Evolutionary conservation across 2,329 filamentous ascomycete genomes (phyloP), one percentile per base, ranked within the genome.

Genomic region (Coniosporium tulheliwenetii): DNA sequence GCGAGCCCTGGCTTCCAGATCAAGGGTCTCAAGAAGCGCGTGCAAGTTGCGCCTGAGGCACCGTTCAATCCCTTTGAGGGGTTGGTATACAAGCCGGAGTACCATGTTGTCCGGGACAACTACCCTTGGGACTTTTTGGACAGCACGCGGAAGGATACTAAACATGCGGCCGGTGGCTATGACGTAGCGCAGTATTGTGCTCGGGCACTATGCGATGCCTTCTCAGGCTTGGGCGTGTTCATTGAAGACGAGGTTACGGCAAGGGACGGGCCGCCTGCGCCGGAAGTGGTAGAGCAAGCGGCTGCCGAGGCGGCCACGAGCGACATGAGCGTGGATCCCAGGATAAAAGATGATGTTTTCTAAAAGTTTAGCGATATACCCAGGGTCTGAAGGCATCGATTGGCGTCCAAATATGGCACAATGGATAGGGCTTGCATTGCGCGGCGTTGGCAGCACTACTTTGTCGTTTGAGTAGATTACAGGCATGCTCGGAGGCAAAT

Each of bases 51-150:
- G 31, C 73, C 73, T 5, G 77, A 85, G 51, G 77, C 78, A 43
- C 79, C 85, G 0, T 95, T 93, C 62, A 86, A 95, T 63, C 82
- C 89, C 0, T 94, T 91, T 55, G 85, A 77, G 33, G 91, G 85
- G 1, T 63, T 87, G 45, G 63, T 73, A 37, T 73, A 87, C 39
- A 68, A 69, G 8, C 54, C 55, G 16, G 69, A 80, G 49, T 80
- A 87, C 50, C 89, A 85, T 53, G 66, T 71, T 8, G 54, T 93
- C 32, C 73, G 78, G 47, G 70, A 75, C 39, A 65, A 70, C 35
- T 94, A 95, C 58, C 73, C 78, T 35, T 85, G 83, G 54, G 73
- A 80, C 37, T 85, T 79, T 69, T 66, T 93, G 40, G 77, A 81
- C 36, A 66, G 67, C 16, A 72, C 78, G 30, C 73, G 78, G 42